phyloP scores from a whole-genome alignment of 495 filamentous ascomycete genomes.

The Lentithecium fluviatile region DNA sequence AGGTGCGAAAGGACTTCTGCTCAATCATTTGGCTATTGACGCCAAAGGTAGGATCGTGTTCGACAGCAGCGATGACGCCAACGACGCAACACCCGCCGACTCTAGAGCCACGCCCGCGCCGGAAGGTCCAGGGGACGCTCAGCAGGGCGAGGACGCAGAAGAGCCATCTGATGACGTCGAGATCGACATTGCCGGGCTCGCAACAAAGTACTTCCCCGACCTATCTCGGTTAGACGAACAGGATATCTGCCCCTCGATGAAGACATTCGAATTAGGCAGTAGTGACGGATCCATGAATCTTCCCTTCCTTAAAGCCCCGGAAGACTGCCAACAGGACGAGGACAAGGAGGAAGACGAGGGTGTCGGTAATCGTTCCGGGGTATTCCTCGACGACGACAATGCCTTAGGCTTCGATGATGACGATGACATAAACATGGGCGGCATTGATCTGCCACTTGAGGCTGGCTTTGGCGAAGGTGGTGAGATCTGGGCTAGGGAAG shows the following conservation, averaged over 20 bases:
- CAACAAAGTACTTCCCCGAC: constrained; percentile 82
- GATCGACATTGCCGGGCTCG: constrained; percentile 74
- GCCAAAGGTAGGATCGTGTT: constrained; percentile 90
- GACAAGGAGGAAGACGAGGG: constrained; percentile 47
- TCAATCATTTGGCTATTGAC: constrained; percentile 96
- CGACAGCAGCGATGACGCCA: constrained; percentile 90
- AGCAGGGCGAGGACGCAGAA: constrained; percentile 45
- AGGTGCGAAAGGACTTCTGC: constrained; percentile 88
- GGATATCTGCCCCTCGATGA: constrained; percentile 93
- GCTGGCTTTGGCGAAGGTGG: constrained; percentile 74
- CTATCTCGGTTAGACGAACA: constrained; percentile 72
- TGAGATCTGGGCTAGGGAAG: constrained; percentile 69
- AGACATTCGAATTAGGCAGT: constrained; percentile 86
- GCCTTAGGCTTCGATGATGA: constrained; percentile 72
- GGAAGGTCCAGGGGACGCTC: constrained; percentile 45
- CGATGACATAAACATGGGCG: constrained; percentile 67
- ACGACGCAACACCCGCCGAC: constrained; percentile 54
- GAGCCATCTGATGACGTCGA: constrained; percentile 56
- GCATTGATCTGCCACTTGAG: constrained; percentile 69
- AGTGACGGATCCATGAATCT: constrained; percentile 81
- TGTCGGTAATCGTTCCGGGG: constrained; percentile 67
- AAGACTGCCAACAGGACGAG: constrained; percentile 71
- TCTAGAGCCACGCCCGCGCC: constrained; percentile 31
- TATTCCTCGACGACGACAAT: constrained; percentile 82
- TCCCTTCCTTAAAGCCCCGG: constrained; percentile 84